Evolutionary conservation across 169 alveolate species (phyloP).

Genomic region (Plasmodium gallinaceum): DNA sequence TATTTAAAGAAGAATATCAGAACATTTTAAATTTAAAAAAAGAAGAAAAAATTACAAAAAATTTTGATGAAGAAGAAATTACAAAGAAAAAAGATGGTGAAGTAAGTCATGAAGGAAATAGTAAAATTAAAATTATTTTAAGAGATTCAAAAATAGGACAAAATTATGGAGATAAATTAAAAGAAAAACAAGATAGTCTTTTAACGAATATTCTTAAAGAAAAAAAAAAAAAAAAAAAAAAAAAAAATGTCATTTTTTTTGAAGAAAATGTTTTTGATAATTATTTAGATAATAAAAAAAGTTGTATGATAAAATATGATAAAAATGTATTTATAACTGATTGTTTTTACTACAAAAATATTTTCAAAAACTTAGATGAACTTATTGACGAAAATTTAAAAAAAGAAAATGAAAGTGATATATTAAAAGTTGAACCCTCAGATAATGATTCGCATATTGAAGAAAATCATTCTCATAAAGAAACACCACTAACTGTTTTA

Average conservation of each 20-base stretch:
- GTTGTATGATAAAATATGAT: constrained; percentile 35
- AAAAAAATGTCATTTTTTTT: constrained; percentile 18
- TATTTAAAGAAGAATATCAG: constrained; percentile 45
- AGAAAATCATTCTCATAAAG: neutral
- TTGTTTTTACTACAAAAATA: constrained; percentile 38
- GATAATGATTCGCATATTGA: neutral
- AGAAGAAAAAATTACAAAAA: neutral
- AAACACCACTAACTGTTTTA: neutral
- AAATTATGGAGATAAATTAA: neutral
- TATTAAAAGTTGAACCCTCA: neutral
- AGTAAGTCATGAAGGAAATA: neutral
- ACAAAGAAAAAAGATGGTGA: neutral
- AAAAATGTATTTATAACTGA: constrained; percentile 25
- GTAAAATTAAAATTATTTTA: constrained; percentile 8
- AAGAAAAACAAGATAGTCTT: neutral
- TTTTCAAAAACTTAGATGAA: constrained; percentile 20
- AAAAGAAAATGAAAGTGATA: neutral
- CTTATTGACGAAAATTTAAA: constrained; percentile 19
- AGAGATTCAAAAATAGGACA: neutral
- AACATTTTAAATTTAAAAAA: neutral
- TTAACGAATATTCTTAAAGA: neutral
- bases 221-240: neutral
- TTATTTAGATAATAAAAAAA: constrained; percentile 31
- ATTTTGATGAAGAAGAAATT: neutral
- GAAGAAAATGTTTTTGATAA: constrained; percentile 42